phyloP scores from a whole-genome alignment of 176 grass and related monocot species.

The Typha latifolia region DNA sequence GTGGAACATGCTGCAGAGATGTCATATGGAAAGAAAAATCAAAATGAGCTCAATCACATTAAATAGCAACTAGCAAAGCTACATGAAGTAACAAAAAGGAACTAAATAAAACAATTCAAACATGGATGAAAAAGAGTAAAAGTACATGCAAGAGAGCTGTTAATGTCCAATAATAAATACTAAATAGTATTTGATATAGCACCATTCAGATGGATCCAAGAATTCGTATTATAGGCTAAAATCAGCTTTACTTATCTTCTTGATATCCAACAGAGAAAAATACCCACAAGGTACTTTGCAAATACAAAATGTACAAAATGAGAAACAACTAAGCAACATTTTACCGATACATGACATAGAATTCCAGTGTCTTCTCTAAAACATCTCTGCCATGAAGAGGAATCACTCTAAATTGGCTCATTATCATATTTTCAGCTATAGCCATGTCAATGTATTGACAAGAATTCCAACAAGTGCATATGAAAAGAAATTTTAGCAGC shows the following conservation, averaged over 20 bases:
- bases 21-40: constrained; percentile 11
- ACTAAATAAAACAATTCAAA: background rate
- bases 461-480: background rate
- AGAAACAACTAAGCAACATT: background rate
- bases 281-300: background rate
- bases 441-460: background rate
- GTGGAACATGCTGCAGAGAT: constrained; percentile 69
- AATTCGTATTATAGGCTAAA: background rate
- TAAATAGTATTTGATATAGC: background rate
- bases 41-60: background rate
- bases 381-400: background rate
- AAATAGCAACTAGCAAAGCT: background rate
- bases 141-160: background rate
- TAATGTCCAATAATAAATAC: background rate
- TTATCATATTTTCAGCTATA: background rate
- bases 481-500: constrained; percentile 3
- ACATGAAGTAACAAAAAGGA: background rate
- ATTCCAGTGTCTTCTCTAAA: too few relatives aligned
- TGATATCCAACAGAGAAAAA: background rate
- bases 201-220: background rate
- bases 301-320: background rate
- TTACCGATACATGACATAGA: too few relatives aligned
- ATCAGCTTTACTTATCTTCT: background rate
- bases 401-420: background rate
- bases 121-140: constrained; percentile 1